Conservation (phyloP, 129 eudicot species). For the Saussurea involucrata region DNA sequence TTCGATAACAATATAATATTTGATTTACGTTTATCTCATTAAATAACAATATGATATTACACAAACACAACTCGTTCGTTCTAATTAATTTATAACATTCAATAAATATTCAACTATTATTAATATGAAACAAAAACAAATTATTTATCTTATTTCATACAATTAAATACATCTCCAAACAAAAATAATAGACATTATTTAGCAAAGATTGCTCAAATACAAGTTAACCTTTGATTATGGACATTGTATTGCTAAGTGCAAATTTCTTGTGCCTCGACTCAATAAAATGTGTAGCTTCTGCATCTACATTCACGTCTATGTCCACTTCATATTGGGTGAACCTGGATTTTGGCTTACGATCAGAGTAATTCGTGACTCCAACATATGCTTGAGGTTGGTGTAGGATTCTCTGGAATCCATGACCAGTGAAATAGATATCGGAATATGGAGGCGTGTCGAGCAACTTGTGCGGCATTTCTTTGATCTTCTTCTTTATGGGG, state of each 20-base stretch:
- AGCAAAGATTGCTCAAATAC: background rate
- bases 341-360: background rate
- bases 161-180: too few species aligned
- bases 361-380: conserved; percentile 4
- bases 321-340: background rate
- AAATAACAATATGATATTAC: too few species aligned
- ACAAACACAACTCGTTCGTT: too few species aligned
- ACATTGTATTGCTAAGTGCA: conserved; percentile 16
- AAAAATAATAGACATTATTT: too few species aligned
- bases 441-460: conserved; percentile 34
- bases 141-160: background rate
- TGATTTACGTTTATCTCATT: too few species aligned
- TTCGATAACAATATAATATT: too few species aligned
- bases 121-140: background rate
- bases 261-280: background rate
- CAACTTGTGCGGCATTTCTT: conserved; percentile 30
- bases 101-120: too few species aligned
- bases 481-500: background rate
- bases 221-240: conserved; percentile 22
- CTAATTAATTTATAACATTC: background rate
- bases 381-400: conserved; percentile 10
- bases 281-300: background rate
- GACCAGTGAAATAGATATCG: conserved; percentile 22
- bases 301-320: conserved; percentile 5
- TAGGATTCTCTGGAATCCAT: conserved; percentile 13